Conservation (phyloP, 495 filamentous ascomycete species). For the Cercophora scortea region DNA sequence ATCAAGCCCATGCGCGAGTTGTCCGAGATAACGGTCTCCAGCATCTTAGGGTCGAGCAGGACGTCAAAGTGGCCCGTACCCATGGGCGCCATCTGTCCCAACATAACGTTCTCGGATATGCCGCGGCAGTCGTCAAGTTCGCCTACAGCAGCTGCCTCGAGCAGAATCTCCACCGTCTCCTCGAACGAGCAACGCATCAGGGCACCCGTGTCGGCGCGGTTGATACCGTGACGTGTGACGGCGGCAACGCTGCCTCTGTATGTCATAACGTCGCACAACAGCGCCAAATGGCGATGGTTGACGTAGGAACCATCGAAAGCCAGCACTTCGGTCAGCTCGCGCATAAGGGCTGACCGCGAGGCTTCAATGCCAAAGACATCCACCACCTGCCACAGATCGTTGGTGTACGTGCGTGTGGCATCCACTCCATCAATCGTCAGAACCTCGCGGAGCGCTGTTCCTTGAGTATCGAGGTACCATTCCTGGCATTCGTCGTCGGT, state of each 20-base stretch:
- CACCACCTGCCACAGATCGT: slow-evolving; percentile 89
- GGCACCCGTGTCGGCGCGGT: slow-evolving; percentile 93
- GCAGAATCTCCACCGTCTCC: slow-evolving; percentile 95
- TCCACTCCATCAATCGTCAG: slow-evolving; percentile 85
- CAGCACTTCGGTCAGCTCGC: slow-evolving; percentile 82
- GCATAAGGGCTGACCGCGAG: slow-evolving; percentile 73
- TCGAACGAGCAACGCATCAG: slow-evolving; percentile 99
- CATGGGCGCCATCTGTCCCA: slow-evolving; percentile 92
- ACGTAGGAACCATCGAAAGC: slow-evolving; percentile 98
- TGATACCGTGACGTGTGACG: slow-evolving; percentile 97
- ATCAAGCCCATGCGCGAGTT: slow-evolving; percentile 75
- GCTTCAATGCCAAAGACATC: slow-evolving; percentile 95
- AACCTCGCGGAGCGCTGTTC: slow-evolving; percentile 75
- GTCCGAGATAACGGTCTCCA: slow-evolving; percentile 88
- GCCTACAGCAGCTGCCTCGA: slow-evolving; percentile 87
- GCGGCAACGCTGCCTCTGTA: slow-evolving; percentile 87
- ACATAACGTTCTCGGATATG: slow-evolving; percentile 97
- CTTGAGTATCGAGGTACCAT: slow-evolving; percentile 91
- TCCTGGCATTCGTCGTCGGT: slow-evolving; percentile 66
- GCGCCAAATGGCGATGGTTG: slow-evolving; percentile 93
- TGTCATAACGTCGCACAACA: slow-evolving; percentile 98
- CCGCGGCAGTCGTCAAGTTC: slow-evolving; percentile 96
- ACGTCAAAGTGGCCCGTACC: slow-evolving; percentile 94
- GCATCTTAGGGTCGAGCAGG: slow-evolving; percentile 85
- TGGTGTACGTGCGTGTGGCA: slow-evolving; percentile 80